Evolutionary conservation across 257 asterid genomes (phyloP).

Genomic region (Nicotiana knightiana): DNA sequence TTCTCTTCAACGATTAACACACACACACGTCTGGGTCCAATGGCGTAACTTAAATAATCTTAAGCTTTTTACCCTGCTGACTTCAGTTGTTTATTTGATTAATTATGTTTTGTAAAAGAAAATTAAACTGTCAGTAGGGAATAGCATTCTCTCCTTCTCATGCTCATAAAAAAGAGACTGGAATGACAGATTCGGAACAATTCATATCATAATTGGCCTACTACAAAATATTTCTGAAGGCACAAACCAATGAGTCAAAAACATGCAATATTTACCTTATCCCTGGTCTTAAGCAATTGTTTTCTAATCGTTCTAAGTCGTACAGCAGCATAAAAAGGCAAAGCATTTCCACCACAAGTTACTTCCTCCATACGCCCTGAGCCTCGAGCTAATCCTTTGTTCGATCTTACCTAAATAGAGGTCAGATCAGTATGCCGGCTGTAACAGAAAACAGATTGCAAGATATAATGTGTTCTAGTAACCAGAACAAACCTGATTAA

Average conservation of each 20-base stretch:
- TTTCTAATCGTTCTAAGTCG: constrained; percentile 80
- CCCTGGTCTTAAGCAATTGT: constrained; percentile 50
- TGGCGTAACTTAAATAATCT: neutral
- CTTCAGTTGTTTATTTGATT: neutral
- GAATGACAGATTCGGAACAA: neutral
- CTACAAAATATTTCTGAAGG: neutral
- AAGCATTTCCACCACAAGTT: constrained; percentile 94
- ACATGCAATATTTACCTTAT: constrained; percentile 39
- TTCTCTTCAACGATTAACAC: neutral
- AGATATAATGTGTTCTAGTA: neutral
- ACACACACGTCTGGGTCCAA: neutral
- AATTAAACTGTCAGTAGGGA: neutral
- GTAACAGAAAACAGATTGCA: neutral
- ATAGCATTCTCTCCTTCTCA: neutral
- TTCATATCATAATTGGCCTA: neutral
- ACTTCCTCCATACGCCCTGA: constrained; percentile 61
- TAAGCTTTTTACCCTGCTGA: neutral
- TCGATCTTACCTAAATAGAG: constrained; percentile 52
- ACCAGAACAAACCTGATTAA: constrained; percentile 69
- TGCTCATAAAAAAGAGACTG: neutral
- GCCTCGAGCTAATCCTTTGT: constrained; percentile 38
- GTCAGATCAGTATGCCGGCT: neutral
- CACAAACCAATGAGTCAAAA: neutral
- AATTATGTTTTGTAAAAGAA: neutral
- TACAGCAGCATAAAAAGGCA: constrained; percentile 88